These are phyloP conservation scores for Hydnum rufescens DNA, from an alignment of 768 basidiomycete genomes.

Conservation along the genomic window DNA sequence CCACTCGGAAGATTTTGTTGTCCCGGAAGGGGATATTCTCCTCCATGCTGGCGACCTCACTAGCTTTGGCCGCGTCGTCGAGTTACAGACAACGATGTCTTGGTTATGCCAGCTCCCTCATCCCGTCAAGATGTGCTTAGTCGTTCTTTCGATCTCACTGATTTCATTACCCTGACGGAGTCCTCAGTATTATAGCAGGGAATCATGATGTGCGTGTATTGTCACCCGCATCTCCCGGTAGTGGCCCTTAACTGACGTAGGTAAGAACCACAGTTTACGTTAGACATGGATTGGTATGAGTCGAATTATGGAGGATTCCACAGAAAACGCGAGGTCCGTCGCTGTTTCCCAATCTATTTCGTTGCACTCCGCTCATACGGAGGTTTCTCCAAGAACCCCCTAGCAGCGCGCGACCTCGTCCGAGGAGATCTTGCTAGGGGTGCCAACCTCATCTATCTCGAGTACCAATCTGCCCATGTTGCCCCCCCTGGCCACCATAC, in stretches of 20 bases:
- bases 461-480: neutral
- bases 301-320: neutral
- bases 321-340: neutral
- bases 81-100: constrained; percentile 1
- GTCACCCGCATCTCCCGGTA: neutral
- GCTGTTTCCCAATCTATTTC: too few relatives aligned
- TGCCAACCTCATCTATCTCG: neutral
- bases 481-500: neutral
- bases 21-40: constrained; percentile 12
- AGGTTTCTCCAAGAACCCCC: too few relatives aligned
- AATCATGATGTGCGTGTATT: constrained; percentile 8
- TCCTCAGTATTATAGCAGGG: constrained; percentile 10
- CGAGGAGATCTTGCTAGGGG: neutral
- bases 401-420: neutral
- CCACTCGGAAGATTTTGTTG: constrained; percentile 11
- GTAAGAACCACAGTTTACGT: neutral
- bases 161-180: neutral
- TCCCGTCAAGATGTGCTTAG: constrained; percentile 9
- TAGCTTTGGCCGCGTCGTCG: neutral
- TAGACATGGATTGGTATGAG: neutral
- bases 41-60: constrained; percentile 13
- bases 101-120: constrained; percentile 8
- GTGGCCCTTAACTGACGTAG: neutral
- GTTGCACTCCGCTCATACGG: too few relatives aligned
- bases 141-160: neutral